Evolutionary conservation across 192 early-diverging fungal genomes (phyloP).

Genomic region (Linnemannia zychae): DNA sequence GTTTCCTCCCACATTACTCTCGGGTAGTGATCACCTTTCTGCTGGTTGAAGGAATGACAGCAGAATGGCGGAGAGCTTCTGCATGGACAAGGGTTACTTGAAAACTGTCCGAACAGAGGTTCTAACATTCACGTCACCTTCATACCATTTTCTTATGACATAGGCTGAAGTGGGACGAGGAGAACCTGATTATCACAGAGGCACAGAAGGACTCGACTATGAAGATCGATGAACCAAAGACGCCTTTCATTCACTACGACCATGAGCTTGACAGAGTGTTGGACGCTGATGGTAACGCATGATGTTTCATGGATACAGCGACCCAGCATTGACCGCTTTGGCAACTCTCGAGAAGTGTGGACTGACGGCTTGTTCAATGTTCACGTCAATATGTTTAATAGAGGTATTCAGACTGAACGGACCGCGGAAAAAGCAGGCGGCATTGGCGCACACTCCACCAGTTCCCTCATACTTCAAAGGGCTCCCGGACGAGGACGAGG

Average conservation of each 20-base stretch:
- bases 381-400: neutral
- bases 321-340: neutral
- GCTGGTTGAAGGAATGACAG: neutral
- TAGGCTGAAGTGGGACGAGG: constrained; percentile 95
- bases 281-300: constrained; percentile 61
- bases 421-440: constrained; percentile 54
- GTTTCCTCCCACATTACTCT: neutral
- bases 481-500: constrained; percentile 50
- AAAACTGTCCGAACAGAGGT: neutral
- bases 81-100: no score
- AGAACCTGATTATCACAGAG: constrained; percentile 91
- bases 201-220: constrained; percentile 92
- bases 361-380: neutral
- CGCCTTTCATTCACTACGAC: constrained; percentile 94
- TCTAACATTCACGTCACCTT: neutral
- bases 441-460: constrained; percentile 60
- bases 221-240: constrained; percentile 98
- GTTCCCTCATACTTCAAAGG: constrained; percentile 66
- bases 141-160: constrained; percentile 11
- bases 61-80: neutral
- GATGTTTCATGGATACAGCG: neutral
- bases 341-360: neutral
- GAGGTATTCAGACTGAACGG: constrained; percentile 46
- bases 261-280: constrained; percentile 80
- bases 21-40: neutral